Conservation (phyloP, 129 eudicot species). For the Solidago caesia region DNA sequence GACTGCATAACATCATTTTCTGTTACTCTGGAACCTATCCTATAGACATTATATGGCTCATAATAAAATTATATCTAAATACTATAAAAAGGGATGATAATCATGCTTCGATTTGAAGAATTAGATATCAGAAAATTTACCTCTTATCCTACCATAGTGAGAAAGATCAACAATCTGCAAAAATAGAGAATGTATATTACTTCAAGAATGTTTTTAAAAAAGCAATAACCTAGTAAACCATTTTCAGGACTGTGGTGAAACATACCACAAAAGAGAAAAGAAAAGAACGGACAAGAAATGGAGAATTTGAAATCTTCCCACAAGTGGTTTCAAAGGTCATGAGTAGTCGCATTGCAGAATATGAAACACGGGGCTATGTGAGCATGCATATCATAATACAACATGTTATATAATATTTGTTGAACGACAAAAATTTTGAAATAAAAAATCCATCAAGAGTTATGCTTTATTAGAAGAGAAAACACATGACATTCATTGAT, state of each 20-base stretch:
- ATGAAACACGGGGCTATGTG: background rate
- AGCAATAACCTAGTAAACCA: conserved; percentile 15
- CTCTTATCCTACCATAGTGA: conserved; percentile 77
- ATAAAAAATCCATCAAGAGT: background rate
- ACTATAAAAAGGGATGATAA: background rate
- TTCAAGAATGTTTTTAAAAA: background rate
- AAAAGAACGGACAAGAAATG: conserved; percentile 7
- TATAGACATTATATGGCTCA: background rate
- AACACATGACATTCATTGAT: background rate
- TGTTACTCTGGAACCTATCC: background rate
- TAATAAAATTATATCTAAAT: background rate
- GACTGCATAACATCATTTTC: conserved; percentile 9
- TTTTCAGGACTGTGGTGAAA: conserved; percentile 12
- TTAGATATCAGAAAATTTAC: conserved; percentile 36
- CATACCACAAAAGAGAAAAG: background rate
- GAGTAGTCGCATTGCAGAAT: conserved; percentile 1
- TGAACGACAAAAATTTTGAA: background rate
- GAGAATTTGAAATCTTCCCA: background rate
- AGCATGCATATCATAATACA: background rate
- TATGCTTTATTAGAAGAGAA: background rate
- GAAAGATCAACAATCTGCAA: conserved; percentile 86
- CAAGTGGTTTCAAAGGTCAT: too few relatives aligned
- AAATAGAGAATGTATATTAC: conserved; percentile 5
- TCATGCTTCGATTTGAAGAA: conserved; percentile 2
- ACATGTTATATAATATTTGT: background rate